Evolutionary conservation across 2,329 filamentous ascomycete genomes (phyloP).

Genomic region (Paramyrothecium sp.): DNA sequence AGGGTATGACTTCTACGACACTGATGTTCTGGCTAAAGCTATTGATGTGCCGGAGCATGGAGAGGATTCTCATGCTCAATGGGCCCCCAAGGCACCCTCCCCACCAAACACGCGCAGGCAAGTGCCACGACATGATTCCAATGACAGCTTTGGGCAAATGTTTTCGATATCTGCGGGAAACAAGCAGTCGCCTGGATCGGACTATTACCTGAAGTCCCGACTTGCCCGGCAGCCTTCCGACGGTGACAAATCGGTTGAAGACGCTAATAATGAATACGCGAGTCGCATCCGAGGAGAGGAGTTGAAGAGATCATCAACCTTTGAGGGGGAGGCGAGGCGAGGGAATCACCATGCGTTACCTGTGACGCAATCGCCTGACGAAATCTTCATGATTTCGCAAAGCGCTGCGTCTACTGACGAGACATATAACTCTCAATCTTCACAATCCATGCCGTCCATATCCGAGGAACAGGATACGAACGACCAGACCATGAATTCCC

Average conservation of each 20-base stretch:
- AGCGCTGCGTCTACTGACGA: slow-evolving; percentile 39
- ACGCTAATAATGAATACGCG: slow-evolving; percentile 37
- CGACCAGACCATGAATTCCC: neutral
- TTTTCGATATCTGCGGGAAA: slow-evolving; percentile 56
- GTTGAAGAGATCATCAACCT: slow-evolving; percentile 18
- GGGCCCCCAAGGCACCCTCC: slow-evolving; percentile 31
- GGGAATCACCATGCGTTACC: neutral
- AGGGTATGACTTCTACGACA: slow-evolving; percentile 66
- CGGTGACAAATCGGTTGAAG: slow-evolving; percentile 25
- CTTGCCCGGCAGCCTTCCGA: slow-evolving; percentile 24
- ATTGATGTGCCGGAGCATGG: slow-evolving; percentile 49
- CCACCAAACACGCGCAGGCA: slow-evolving; percentile 23
- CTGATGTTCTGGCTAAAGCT: slow-evolving; percentile 50
- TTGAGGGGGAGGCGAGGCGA: slow-evolving; percentile 6
- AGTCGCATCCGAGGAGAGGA: slow-evolving; percentile 44
- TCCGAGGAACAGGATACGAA: slow-evolving; percentile 13
- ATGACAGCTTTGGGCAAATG: slow-evolving; percentile 57
- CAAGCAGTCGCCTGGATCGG: slow-evolving; percentile 14
- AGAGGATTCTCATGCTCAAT: neutral
- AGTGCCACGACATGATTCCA: slow-evolving; percentile 50
- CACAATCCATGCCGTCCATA: slow-evolving; percentile 26
- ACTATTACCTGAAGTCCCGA: slow-evolving; percentile 18
- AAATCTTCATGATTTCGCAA: slow-evolving; percentile 45
- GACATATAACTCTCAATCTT: slow-evolving; percentile 25
- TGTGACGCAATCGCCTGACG: slow-evolving; percentile 30